phyloP scores from a whole-genome alignment of 129 eudicot species.

The Flaveria trinervia region DNA sequence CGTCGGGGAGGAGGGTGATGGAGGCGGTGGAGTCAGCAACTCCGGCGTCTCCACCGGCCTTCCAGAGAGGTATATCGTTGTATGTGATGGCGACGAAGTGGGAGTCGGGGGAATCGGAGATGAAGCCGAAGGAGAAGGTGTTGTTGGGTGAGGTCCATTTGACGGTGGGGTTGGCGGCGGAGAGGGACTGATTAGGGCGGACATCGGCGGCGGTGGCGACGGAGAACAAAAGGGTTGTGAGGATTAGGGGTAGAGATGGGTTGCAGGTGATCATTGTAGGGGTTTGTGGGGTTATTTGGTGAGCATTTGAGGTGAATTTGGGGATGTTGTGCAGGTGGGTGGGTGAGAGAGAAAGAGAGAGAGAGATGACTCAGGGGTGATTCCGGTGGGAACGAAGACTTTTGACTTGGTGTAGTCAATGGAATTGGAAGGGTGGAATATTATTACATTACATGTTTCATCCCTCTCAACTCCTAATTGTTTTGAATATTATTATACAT shows the following conservation, averaged over 20 bases:
- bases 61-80: constrained; percentile 68
- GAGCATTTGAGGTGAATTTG: constrained; percentile 15
- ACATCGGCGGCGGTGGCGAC: constrained; percentile 41
- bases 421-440: background rate
- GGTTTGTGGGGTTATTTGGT: background rate
- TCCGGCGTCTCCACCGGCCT: constrained; percentile 44
- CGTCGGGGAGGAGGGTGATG: constrained; percentile 48
- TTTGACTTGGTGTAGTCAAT: constrained; percentile 15
- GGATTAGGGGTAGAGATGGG: background rate
- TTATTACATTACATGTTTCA: too few relatives aligned
- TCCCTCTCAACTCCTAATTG: background rate
- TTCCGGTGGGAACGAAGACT: constrained; percentile 21
- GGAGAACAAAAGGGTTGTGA: background rate
- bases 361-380: constrained; percentile 1
- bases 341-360: background rate
- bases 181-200: constrained; percentile 45
- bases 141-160: constrained; percentile 63
- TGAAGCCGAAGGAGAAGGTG: constrained; percentile 61
- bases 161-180: constrained; percentile 51
- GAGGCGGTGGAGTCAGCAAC: constrained; percentile 48
- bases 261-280: constrained; percentile 23
- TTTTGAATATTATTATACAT: too few relatives aligned
- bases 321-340: background rate
- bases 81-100: constrained; percentile 52
- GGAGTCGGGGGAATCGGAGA: constrained; percentile 35